Evolutionary conservation across 495 filamentous ascomycete genomes (phyloP), one percentile per base, ranked within the genome.

Genomic region (Pyrenopolyporus hunteri): DNA sequence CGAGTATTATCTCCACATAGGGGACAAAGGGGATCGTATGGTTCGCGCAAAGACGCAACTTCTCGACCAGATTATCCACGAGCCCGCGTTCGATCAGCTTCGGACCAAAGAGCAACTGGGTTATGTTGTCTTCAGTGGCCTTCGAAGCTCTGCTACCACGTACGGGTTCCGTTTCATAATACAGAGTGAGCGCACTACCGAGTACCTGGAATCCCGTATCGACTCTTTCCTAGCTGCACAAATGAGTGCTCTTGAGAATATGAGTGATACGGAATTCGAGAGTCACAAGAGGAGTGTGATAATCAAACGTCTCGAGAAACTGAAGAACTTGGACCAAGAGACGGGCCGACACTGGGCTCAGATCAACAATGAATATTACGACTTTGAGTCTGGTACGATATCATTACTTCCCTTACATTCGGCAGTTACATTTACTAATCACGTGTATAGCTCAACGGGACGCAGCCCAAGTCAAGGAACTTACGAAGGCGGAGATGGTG

Each of bases 101-200:
- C 86, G 94, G 36, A 97, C 94, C 36, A 97, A 97, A 72, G 94
- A 99, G 72, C 94, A 99, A 73, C 88, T 99, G 6, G 94, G 94
- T 10, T 99, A 99, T 67, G 87, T 98, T 39, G 94, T 99, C 1
- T 96, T 89, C 77, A 93, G 88, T 43, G 91, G 92, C 10, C 75
- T 84, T 9, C 80, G 89, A 37, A 80, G 86, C 51, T 84, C 82
- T 29, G 72, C 84, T 39, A 93, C 88, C 0, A 90, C 88, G 3
- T 87, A 91, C 50, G 90, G 89, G 6, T 96, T 92, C 70, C 83
- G 93, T 8, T 87, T 99, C 55, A 86, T 98, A 62, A 93, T 99
- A 37, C 94, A 99, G 77, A 95, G 90, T 67, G 94, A 99, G 78
- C 87, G 87, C 63, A 86, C 88, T 2, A 86, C 89, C 0, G 78